A percentile compares a stretch with the other conserved stretches of the same genome.
Conservation (phyloP, 1,284 basidiomycete species). For the Leccinum proximum region DNA sequence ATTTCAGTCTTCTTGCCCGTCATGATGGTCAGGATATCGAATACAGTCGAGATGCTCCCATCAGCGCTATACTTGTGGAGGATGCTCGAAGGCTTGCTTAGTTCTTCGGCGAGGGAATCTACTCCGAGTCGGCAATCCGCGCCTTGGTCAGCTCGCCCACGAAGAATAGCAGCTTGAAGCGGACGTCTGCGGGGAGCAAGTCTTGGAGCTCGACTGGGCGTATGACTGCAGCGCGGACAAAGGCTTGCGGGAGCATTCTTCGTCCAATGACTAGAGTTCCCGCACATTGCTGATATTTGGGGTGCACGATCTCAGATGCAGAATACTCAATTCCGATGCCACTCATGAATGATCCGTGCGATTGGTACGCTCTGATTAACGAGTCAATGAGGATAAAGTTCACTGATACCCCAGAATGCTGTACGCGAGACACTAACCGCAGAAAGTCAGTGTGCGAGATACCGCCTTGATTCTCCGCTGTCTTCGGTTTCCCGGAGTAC, state of each 20-base stretch:
- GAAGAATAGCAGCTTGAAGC: conserved; percentile 2
- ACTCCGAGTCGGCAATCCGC: not conserved
- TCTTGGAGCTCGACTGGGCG: not conserved
- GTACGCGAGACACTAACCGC: conserved; percentile 34
- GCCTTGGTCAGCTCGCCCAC: not conserved
- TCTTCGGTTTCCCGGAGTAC: conserved; percentile 75
- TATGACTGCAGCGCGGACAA: not conserved
- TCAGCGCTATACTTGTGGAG: not conserved
- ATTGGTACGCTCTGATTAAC: not conserved
- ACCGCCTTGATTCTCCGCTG: conserved; percentile 52
- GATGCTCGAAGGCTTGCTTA: not conserved
- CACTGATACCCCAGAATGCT: not conserved
- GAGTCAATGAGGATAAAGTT: not conserved
- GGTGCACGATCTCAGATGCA: not conserved
- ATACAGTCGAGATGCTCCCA: not conserved
- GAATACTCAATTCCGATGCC: not conserved
- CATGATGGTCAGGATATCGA: conserved; percentile 1
- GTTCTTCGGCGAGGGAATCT: not conserved
- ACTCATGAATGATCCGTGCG: not conserved
- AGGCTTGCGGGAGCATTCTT: conserved; percentile 1
- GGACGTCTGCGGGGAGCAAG: conserved; percentile 1
- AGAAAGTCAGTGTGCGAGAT: conserved; percentile 65
- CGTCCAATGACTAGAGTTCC: not conserved
- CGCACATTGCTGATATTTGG: not conserved
- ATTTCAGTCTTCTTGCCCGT: not conserved